These are phyloP conservation scores for Neurospora tetraspora DNA, from an alignment of 495 filamentous ascomycete genomes.

Conservation along the genomic window DNA sequence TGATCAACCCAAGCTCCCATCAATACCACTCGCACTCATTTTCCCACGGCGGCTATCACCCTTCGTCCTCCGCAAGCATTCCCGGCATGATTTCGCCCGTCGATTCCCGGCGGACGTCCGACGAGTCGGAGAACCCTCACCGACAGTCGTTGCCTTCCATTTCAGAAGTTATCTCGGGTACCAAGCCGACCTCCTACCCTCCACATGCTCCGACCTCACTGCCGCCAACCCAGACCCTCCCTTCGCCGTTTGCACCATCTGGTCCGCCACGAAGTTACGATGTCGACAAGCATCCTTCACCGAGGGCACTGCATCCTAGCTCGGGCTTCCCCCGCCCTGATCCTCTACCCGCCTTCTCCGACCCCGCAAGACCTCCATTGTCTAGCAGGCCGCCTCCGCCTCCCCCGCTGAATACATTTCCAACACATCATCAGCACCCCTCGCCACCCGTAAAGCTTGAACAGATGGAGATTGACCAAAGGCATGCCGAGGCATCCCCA, in stretches of 20 bases:
- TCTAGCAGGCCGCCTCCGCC: slow-evolving; percentile 16
- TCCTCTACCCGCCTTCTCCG: slow-evolving; percentile 23
- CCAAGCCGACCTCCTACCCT: slow-evolving; percentile 26
- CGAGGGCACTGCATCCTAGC: slow-evolving; percentile 22
- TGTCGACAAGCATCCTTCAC: slow-evolving; percentile 25
- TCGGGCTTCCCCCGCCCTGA: slow-evolving; percentile 20
- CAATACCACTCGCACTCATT: slow-evolving; percentile 22
- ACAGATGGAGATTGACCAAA: slow-evolving; percentile 17
- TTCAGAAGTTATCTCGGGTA: slow-evolving; percentile 35
- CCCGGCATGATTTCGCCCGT: slow-evolving; percentile 36
- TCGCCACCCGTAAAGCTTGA: slow-evolving; percentile 23
- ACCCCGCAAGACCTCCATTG: slow-evolving; percentile 18
- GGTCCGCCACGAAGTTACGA: slow-evolving; percentile 14
- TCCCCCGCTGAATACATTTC: slow-evolving; percentile 24
- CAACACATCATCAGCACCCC: slow-evolving; percentile 13
- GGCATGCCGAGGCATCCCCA: slow-evolving; percentile 15
- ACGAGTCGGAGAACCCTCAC: slow-evolving; percentile 28
- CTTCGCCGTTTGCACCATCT: slow-evolving; percentile 23
- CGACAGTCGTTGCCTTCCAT: slow-evolving; percentile 41
- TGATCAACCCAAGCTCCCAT: slow-evolving; percentile 37
- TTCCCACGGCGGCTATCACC: slow-evolving; percentile 28
- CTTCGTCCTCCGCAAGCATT: slow-evolving; percentile 25
- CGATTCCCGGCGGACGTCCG: slow-evolving; percentile 33
- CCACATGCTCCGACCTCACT: slow-evolving; percentile 22
- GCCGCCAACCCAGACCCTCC: slow-evolving; percentile 15